Conservation (phyloP, 1,139 yeast genomes). For the Suhomyces panamericanus region DNA sequence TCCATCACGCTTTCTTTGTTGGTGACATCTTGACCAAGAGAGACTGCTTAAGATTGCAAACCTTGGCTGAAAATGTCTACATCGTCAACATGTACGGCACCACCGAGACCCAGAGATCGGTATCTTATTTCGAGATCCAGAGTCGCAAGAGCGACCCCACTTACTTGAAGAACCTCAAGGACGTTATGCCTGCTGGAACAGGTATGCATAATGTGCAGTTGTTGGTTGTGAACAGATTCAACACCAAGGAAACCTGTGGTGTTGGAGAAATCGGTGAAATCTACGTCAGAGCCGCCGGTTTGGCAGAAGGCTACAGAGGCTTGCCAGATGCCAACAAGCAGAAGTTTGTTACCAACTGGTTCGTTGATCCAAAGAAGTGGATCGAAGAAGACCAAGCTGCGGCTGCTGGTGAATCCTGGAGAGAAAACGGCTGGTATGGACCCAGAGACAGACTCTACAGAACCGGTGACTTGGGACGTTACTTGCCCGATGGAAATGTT, state of each 20-base stretch:
- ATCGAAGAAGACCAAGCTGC: conserved; percentile 48
- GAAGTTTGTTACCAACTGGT: conserved; percentile 92
- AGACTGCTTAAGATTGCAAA: conserved; percentile 90
- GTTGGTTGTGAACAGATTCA: conserved; percentile 88
- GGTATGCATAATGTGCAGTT: conserved; percentile 97
- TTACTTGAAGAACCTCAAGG: conserved; percentile 82
- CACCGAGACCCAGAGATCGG: conserved; percentile 98
- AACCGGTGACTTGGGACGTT: conserved; percentile 97
- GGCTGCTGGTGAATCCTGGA: conserved; percentile 61
- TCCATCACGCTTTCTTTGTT: conserved; percentile 96
- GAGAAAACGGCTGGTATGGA: conserved; percentile 79
- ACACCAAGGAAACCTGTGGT: conserved; percentile 88
- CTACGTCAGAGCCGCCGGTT: conserved; percentile 96
- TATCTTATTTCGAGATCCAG: conserved; percentile 86
- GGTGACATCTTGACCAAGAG: conserved; percentile 97
- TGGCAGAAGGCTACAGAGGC: conserved; percentile 94
- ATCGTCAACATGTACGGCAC: conserved; percentile 99
- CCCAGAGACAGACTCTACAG: conserved; percentile 95
- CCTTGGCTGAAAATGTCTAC: conserved; percentile 82
- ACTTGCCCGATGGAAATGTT: conserved; percentile 93
- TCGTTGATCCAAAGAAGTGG: conserved; percentile 65
- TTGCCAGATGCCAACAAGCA: conserved; percentile 84
- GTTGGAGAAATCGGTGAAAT: conserved; percentile 99
- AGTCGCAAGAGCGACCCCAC: conserved; percentile 67
- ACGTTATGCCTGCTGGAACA: conserved; percentile 96